Evolutionary conservation across 2,329 filamentous ascomycete genomes (phyloP), one percentile per base, ranked within the genome.

Genomic region (Sporothrix dimorphospora): DNA sequence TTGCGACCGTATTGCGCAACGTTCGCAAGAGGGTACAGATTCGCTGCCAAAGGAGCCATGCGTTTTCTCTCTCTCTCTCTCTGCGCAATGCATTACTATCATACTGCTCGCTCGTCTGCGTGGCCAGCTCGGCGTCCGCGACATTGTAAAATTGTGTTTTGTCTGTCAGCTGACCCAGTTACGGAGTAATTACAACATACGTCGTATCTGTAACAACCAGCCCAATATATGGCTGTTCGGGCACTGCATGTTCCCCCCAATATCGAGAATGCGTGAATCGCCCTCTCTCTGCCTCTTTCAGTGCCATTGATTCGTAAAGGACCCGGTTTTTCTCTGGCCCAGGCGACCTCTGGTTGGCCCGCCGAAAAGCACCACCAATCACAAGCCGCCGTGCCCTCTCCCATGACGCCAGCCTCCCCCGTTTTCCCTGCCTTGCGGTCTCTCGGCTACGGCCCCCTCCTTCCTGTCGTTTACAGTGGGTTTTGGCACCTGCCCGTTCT

Each of bases 391-490:
- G 1, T 51, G 49, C 53, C 45, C 14, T 40, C 70, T 55, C 73
- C 67, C 73, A 73, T 74, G 73, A 74, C 73, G 72, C 73, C 73
- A 74, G 68, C 72, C 73, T 57, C 71, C 63, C 45, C 55, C n/a
- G 42, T 21, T 47, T 61, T 57, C 34, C 27, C 51, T 67, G 11
- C 45, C 67, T 63, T 69, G 38, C 24, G 45, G n/a, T n/a, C n/a
- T n/a, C n/a, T n/a, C n/a, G n/a, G 19, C 63, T 51, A 21, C 8
- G 40, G 24, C 51, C 51, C 57, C 57, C 34, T 63, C 69, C 69
- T 71, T 49, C 45, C 47, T 63, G 9, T 59, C 57, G 30, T 12
- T 61, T 61, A 61, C 57, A 61, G 57, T 42, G 57, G 34, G 40
- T 30, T 47, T 40, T 45, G 49, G 42, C 38, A 19, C 38, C 68